These are phyloP conservation scores for Phaffomyces thermotolerans DNA, from an alignment of 805 yeast genomes.

Conservation along the genomic window DNA sequence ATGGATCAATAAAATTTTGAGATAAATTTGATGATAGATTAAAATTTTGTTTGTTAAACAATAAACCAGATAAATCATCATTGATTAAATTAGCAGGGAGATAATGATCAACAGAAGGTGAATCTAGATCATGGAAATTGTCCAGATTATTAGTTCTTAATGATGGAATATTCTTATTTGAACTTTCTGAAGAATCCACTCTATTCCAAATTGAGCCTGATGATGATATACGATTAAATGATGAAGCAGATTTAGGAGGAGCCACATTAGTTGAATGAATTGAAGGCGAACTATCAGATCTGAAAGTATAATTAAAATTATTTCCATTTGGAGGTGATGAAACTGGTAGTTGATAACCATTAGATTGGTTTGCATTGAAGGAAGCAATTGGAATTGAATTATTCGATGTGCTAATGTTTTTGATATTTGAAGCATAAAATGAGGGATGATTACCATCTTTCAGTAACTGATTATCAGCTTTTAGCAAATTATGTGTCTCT, in stretches of 20 bases:
- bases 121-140: conserved; percentile 18
- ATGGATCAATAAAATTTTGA: background rate
- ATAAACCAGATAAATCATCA: conserved; percentile 17
- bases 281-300: conserved; percentile 10
- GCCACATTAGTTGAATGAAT: background rate
- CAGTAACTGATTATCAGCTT: conserved; percentile 11
- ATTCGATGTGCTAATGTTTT: conserved; percentile 4
- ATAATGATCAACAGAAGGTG: conserved; percentile 28
- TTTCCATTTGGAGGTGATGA: conserved; percentile 2
- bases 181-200: background rate
- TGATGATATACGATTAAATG: background rate
- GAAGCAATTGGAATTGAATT: background rate
- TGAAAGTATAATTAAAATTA: conserved; percentile 5
- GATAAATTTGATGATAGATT: conserved; percentile 1
- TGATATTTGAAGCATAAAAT: conserved; percentile 1
- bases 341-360: conserved; percentile 2
- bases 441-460: conserved; percentile 6
- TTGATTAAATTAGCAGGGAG: conserved; percentile 29
- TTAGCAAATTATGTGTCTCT: conserved; percentile 13
- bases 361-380: background rate
- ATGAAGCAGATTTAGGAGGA: background rate
- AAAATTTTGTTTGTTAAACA: background rate
- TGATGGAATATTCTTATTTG: background rate
- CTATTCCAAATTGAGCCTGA: conserved; percentile 8
- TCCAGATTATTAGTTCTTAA: conserved; percentile 1